These are phyloP conservation scores for Skeletonema costatum DNA, from an alignment of 108 stramenopile genomes.

Conservation along the genomic window DNA sequence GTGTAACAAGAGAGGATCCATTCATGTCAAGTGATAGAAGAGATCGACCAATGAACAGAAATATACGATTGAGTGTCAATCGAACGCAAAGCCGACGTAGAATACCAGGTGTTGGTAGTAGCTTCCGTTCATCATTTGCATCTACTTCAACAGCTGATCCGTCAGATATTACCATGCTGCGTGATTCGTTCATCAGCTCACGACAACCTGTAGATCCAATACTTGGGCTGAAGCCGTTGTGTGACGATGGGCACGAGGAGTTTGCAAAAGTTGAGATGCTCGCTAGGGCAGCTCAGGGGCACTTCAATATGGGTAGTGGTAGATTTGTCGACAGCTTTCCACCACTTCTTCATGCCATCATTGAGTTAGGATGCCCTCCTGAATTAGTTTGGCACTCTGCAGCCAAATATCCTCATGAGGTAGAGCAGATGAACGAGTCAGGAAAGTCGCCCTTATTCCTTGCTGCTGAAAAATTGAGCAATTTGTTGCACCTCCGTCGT, in stretches of 20 bases:
- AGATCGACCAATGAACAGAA: not conserved
- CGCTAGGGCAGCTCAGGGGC: conserved; percentile 14
- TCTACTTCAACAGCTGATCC: conserved; percentile 1
- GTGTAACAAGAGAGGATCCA: conserved; percentile 26
- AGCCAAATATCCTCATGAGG: conserved; percentile 22
- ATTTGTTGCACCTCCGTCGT: not conserved
- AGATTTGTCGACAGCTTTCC: not conserved
- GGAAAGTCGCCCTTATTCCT: conserved; percentile 21
- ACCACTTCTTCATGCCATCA: conserved; percentile 23
- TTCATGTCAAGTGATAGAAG: conserved; percentile 4
- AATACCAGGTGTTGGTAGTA: conserved; percentile 10
- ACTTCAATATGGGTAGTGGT: conserved; percentile 1
- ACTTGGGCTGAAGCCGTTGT: conserved; percentile 20
- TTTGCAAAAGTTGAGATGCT: conserved; percentile 32
- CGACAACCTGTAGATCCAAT: conserved; percentile 28
- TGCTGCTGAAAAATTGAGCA: conserved; percentile 17
- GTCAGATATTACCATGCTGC: not conserved
- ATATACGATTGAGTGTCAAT: not conserved
- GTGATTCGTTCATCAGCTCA: conserved; percentile 16
- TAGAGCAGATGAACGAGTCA: conserved; percentile 9
- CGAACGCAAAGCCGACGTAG: not conserved
- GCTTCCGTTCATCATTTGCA: conserved; percentile 30
- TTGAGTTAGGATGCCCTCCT: conserved; percentile 17
- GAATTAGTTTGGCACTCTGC: conserved; percentile 35
- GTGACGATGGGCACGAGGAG: conserved; percentile 25